phyloP scores from a whole-genome alignment of 257 asterid species.

The Agastache rugosa region DNA sequence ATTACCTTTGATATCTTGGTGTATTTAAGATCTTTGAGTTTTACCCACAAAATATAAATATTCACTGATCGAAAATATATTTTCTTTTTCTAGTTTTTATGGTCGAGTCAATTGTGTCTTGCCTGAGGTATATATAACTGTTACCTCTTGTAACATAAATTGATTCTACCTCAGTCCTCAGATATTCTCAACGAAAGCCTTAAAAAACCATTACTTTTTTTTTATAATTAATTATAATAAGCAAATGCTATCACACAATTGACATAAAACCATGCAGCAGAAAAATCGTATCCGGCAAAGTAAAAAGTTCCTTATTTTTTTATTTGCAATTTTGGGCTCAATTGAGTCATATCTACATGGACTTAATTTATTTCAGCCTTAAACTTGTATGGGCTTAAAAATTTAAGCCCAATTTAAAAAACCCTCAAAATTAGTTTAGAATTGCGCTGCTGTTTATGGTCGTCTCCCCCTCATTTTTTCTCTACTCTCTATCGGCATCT shows the following conservation, averaged over 20 bases:
- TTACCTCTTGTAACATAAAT: background rate
- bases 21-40: background rate
- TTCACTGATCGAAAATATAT: background rate
- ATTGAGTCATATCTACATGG: no score
- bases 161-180: no score
- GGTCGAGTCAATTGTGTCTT: background rate
- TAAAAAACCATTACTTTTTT: background rate
- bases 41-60: background rate
- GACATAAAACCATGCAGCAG: background rate
- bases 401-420: no score
- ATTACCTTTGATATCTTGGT: background rate
- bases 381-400: no score
- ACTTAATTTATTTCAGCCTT: no score
- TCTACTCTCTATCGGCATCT: no score
- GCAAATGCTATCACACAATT: background rate
- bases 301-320: background rate
- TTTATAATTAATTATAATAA: background rate
- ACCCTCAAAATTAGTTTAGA: no score
- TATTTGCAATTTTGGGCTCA: no score
- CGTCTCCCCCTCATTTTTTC: no score
- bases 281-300: background rate
- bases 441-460: no score
- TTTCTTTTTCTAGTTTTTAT: background rate
- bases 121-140: background rate
- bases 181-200: background rate